Evolutionary conservation across 2,329 filamentous ascomycete genomes (phyloP), one percentile per base, ranked within the genome.

Genomic region (Neophaeococcomyces mojaviensis): DNA sequence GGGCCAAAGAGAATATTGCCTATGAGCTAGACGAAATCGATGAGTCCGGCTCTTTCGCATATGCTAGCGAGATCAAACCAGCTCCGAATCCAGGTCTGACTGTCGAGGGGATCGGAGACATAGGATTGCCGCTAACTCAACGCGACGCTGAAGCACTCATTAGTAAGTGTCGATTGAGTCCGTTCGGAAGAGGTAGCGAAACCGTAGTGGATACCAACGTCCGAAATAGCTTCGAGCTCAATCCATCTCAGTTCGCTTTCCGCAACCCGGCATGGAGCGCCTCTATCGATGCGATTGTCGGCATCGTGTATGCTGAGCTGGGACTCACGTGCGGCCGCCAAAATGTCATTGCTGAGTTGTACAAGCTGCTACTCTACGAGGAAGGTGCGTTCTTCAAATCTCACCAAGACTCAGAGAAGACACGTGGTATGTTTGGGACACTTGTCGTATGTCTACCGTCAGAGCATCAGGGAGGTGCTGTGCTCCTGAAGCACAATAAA

Each of bases 351-450:
- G 66, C 66, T 1, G 59, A 72, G 38, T 54, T 68, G 1, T 67
- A 71, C 56, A 76, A 75, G 50, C 61, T 77, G 58, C 58, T 74
- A 2, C 54, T 77, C 2, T 76, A 76, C 54, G 70, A 72, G 41
- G 63, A 70, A 43, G 73, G 71, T 0, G 69, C 69, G 3, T 69
- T 72, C 59, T 73, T 72, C 57, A 71, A 72, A 51, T 49, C 67
- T 1, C 68, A 73, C 49, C 65, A 65, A 24, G 69, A 74, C 55
- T 69, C 65, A 0, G 68, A 74, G 49, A 74, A 73, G 39, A 62
- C 59, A 0, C 65, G 67, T 0, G 65, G 66, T 15, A 74, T 74
- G 68, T 67, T 78, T 49, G 74, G 70, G 3, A 77, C 70, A 0
- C 59, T 78, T 2, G 64, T 72, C 31, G 58, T 78, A 19, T 68